These are phyloP conservation scores for Saccharomycopsis sp. DNA, from an alignment of 805 yeast genomes.

Conservation along the genomic window DNA sequence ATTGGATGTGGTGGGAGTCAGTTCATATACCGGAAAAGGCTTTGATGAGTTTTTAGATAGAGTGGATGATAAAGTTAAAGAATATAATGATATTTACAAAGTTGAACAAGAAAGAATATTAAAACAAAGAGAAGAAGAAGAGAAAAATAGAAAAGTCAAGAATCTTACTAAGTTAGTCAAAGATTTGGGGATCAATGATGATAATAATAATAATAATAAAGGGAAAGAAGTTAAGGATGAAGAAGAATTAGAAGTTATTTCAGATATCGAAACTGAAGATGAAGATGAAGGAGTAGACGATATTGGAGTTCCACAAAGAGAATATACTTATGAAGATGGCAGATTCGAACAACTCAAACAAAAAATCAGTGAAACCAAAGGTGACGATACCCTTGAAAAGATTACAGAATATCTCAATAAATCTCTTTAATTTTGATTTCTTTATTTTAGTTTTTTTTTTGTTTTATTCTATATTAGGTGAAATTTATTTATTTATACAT, in stretches of 20 bases:
- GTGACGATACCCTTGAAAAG: constrained; percentile 12
- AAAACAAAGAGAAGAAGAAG: constrained; percentile 67
- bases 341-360: constrained; percentile 16
- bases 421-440: constrained; percentile 4
- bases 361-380: constrained; percentile 7
- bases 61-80: constrained; percentile 79
- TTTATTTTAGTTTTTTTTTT: not conserved
- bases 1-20: constrained; percentile 84
- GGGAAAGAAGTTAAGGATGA: constrained; percentile 30
- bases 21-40: constrained; percentile 89
- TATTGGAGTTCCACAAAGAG: constrained; percentile 10
- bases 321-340: constrained; percentile 17
- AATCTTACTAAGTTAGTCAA: constrained; percentile 68
- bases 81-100: constrained; percentile 72
- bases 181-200: constrained; percentile 63
- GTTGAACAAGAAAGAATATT: constrained; percentile 78
- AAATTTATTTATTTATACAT: constrained; percentile 1
- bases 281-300: constrained; percentile 34
- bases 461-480: not conserved
- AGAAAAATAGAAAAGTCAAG: constrained; percentile 58
- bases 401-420: constrained; percentile 16
- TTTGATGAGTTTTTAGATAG: constrained; percentile 83
- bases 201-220: constrained; percentile 16
- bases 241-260: constrained; percentile 40
- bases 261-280: constrained; percentile 40